Base-by-base conservation (phyloP, 352 stramenopile genomes). In the Globisporangium emineosum region DNA sequence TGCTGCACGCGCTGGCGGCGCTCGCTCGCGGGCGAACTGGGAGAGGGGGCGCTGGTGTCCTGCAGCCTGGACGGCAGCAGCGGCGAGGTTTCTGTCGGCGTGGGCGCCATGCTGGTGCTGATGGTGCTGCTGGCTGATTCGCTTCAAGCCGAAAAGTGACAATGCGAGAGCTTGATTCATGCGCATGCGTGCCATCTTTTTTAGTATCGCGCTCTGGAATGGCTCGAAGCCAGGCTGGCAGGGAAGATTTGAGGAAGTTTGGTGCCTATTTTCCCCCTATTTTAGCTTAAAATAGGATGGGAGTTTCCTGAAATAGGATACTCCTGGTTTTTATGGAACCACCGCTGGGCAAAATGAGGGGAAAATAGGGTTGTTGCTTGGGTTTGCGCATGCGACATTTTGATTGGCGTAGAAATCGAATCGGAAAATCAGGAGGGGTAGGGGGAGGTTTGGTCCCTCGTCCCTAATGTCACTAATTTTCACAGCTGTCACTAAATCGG, bases 11-110 rank as follows among this genome's bases (percentile, higher is more conserved):
- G 57, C 8, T 65, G 71, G 45, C 49, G 17, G 53, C 19, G 23
- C 33, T 43, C 27, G 40, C 40, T 47, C 40, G 40, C 17, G 7
- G 40, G 40, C 7, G 40, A 47, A 12, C 40, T 23, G 4, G 40
- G 40, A 1, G 50, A 37, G 50, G 8, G 8, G 25, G 17, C 30
- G 50, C 15, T 56, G 35, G 9, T 53, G 32, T 66, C 63, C 45
- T n/a, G 50, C n/a, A 70, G 54, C 49, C 55, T 58, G 50, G 52
- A 49, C 30, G 76, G 71, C 52, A 91, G 68, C 67, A 91, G 60
- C 53, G 83, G 83, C 12, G 80, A 90, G 37, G 35, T 67, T 69
- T 91, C 83, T 62, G 73, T 85, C 27, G 70, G 57, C 32, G 43
- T 57, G 10, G 35, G 47, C 37, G 58, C 52, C 57, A 60, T 60